phyloP scores from a whole-genome alignment of 1,284 basidiomycete genomes.

The Pisolithus thermaeus region DNA sequence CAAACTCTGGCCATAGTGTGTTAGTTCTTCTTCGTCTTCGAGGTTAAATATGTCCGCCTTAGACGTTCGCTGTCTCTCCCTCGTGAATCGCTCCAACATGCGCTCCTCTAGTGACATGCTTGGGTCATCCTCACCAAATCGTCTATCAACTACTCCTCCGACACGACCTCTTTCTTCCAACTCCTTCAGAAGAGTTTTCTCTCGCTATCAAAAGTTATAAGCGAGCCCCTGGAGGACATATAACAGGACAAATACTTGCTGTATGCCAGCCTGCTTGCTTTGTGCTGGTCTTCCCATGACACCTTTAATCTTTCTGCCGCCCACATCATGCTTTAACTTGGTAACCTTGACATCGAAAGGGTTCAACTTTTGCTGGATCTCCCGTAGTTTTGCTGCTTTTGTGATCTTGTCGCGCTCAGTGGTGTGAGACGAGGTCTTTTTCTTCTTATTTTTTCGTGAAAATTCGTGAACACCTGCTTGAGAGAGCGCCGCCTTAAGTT shows the following conservation, averaged over 20 bases:
- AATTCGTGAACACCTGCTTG: slow-evolving; percentile 69
- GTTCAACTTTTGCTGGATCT: slow-evolving; percentile 84
- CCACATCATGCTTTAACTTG: slow-evolving; percentile 89
- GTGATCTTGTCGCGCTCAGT: slow-evolving; percentile 75
- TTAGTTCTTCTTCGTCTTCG: slow-evolving; percentile 86
- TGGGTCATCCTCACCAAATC: slow-evolving; percentile 95
- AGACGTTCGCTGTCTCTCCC: slow-evolving; percentile 76
- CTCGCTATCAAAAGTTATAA: slow-evolving; percentile 48
- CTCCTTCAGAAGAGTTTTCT: slow-evolving; percentile 86
- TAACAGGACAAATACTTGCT: slow-evolving; percentile 54
- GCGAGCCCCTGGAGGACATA: slow-evolving; percentile 3
- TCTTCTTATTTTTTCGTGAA: slow-evolving; percentile 59
- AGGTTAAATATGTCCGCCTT: slow-evolving; percentile 87
- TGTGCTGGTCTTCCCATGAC: slow-evolving; percentile 75
- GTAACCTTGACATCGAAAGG: slow-evolving; percentile 92
- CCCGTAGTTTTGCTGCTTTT: slow-evolving; percentile 72
- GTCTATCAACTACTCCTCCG: slow-evolving; percentile 88
- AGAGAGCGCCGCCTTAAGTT: slow-evolving; percentile 80
- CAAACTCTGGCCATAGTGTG: slow-evolving; percentile 88
- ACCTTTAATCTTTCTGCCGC: slow-evolving; percentile 83
- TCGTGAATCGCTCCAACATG: slow-evolving; percentile 95
- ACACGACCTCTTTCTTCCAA: slow-evolving; percentile 72
- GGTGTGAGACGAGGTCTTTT: slow-evolving; percentile 47
- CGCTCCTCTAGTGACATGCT: slow-evolving; percentile 90
- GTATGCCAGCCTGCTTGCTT: slow-evolving; percentile 85